Percentiles rank a stretch among this genome's conserved stretches.
These are phyloP conservation scores for Knufia fluminis DNA, from an alignment of 2,329 filamentous ascomycete genomes.

Conservation along the genomic window DNA sequence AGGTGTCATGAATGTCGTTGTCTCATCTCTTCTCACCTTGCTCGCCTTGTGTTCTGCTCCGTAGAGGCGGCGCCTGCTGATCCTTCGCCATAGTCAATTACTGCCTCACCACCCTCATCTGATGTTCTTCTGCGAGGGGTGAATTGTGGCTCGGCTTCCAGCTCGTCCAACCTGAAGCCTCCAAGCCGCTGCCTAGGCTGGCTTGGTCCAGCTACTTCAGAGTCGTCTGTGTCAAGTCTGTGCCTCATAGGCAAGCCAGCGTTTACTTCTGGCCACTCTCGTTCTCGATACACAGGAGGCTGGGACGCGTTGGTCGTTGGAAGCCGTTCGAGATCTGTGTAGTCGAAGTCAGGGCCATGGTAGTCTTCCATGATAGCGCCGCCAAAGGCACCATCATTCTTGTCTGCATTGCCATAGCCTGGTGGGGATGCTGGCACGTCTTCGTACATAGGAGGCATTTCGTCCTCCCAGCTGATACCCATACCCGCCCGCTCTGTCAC, in stretches of 20 bases:
- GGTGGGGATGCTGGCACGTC: conserved; percentile 85
- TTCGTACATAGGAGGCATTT: conserved; percentile 86
- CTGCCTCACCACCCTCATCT: conserved; percentile 3
- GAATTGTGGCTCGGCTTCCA: conserved; percentile 19
- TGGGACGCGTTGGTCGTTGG: conserved; percentile 28
- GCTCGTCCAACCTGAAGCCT: conserved; percentile 20
- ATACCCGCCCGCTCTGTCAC: conserved; percentile 78
- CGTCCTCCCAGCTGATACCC: conserved; percentile 94
- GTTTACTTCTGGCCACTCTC: conserved; percentile 4
- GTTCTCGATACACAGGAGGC: conserved; percentile 14
- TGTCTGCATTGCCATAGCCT: conserved; percentile 44
- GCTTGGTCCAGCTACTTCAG: conserved; percentile 10
- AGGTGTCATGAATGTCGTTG: not conserved
- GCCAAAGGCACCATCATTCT: conserved; percentile 26
- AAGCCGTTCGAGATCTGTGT: conserved; percentile 40
- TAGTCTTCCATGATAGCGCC: conserved; percentile 40
- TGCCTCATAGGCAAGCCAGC: conserved; percentile 12
- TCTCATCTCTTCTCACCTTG: not conserved
- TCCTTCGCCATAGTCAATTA: conserved; percentile 16
- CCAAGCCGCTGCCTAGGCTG: conserved; percentile 8
- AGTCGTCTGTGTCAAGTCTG: conserved; percentile 1
- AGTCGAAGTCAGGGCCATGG: conserved; percentile 34
- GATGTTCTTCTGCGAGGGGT: conserved; percentile 9
- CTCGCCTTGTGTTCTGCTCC: not conserved
- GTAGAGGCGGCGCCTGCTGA: conserved; percentile 1